These are phyloP conservation scores for Lepiota venenata DNA, from an alignment of 768 basidiomycete genomes.

Conservation along the genomic window DNA sequence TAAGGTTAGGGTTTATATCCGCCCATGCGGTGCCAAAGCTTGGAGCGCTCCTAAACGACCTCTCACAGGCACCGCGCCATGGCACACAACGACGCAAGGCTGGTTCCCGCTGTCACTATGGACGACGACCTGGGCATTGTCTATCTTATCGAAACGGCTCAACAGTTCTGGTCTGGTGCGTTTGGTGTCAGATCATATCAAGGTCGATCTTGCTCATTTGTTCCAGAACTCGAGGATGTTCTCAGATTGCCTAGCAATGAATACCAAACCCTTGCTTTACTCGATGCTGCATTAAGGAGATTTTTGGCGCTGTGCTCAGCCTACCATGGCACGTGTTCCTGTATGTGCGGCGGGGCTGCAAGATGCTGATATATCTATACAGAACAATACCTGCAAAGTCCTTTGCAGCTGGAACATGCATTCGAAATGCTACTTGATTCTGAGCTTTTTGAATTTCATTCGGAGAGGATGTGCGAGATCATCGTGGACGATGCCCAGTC, in stretches of 20 bases:
- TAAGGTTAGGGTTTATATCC: too few relatives aligned
- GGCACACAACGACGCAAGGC: slow-evolving; percentile 22
- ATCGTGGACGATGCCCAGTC: slow-evolving; percentile 64
- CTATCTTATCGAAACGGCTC: slow-evolving; percentile 78
- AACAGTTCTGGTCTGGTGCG: slow-evolving; percentile 91
- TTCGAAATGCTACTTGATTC: slow-evolving; percentile 74
- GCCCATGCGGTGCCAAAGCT: neutral
- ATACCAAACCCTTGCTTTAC: slow-evolving; percentile 58
- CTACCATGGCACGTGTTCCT: slow-evolving; percentile 71
- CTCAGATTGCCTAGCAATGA: slow-evolving; percentile 63
- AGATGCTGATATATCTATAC: slow-evolving; percentile 12
- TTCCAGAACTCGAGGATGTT: slow-evolving; percentile 83
- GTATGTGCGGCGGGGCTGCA: neutral
- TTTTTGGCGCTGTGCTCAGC: slow-evolving; percentile 77
- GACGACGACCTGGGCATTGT: slow-evolving; percentile 76
- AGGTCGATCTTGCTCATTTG: neutral
- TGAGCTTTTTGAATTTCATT: slow-evolving; percentile 88
- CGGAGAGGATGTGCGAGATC: slow-evolving; percentile 86
- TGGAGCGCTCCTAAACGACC: neutral
- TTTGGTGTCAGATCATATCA: slow-evolving; percentile 5
- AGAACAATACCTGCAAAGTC: slow-evolving; percentile 85
- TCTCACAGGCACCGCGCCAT: slow-evolving; percentile 24
- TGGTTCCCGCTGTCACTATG: slow-evolving; percentile 35
- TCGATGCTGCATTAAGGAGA: slow-evolving; percentile 77
- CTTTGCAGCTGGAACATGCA: slow-evolving; percentile 82